Evolutionary conservation across 768 basidiomycete genomes (phyloP).

Genomic region (Mycena belliarum): DNA sequence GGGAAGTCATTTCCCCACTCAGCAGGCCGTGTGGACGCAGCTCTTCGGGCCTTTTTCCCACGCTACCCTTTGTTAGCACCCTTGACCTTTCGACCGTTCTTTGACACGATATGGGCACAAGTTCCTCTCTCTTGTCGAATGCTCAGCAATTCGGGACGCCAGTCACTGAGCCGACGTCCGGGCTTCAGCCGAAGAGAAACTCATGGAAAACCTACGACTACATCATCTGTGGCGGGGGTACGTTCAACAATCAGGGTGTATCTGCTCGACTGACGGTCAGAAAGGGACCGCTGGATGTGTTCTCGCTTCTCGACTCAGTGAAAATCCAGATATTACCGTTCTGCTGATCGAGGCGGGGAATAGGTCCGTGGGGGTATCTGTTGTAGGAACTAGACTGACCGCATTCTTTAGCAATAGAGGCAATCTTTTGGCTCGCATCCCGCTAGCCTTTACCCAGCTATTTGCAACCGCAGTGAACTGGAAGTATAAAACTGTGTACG

Average conservation of each 20-base stretch:
- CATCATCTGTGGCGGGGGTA: conserved; percentile 12
- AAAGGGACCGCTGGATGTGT: conserved; percentile 45
- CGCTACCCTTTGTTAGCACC: too few species aligned
- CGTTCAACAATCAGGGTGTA: too few species aligned
- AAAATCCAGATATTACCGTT: conserved; percentile 36
- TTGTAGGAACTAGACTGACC: not conserved
- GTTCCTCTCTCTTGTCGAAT: not conserved
- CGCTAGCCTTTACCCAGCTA: conserved; percentile 17
- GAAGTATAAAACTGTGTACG: conserved; percentile 21
- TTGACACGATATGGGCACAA: conserved; percentile 13
- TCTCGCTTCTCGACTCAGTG: conserved; percentile 45
- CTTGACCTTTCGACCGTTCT: not conserved
- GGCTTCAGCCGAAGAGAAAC: not conserved
- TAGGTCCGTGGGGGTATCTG: conserved; percentile 21
- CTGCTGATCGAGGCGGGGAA: conserved; percentile 42
- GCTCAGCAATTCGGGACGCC: not conserved
- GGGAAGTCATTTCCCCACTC: too few species aligned
- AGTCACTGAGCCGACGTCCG: not conserved
- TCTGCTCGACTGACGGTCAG: not conserved
- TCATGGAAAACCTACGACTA: conserved; percentile 16
- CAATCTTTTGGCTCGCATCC: conserved; percentile 14
- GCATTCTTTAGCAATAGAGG: conserved; percentile 8
- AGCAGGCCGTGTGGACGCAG: too few species aligned
- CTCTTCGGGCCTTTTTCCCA: too few species aligned
- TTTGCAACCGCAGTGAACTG: conserved; percentile 17